Base-by-base conservation (phyloP, 2,329 filamentous ascomycete genomes). In the Exophiala aquamarina region DNA sequence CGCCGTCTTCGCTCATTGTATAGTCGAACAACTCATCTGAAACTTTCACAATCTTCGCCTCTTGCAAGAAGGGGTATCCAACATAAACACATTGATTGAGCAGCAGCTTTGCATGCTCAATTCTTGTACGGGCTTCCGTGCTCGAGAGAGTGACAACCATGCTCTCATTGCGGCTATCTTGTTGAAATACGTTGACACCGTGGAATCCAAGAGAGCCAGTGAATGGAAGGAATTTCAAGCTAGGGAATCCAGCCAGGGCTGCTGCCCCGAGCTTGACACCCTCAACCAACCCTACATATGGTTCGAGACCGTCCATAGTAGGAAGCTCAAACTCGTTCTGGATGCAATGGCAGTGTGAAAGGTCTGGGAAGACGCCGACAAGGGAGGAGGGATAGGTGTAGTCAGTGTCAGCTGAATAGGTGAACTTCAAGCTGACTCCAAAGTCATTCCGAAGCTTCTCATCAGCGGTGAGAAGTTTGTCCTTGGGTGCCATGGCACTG, bases 301-400 rank as follows among this genome's bases (percentile, higher is more conserved):
- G 87, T 50, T 94, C 86, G 39, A 97, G 71, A 2, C 92, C 93
- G 44, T 97, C 92, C 67, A 95, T 88, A 3, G 86, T 87, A 6
- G 94, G 94, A 28, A 98, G 76, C 55, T 98, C 93, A 63, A 94
- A 98, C 20, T 95, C 90, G 64, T 98, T 98, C 68, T 95, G 89
- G 26, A 97, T 82, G 61, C 94, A 98, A 60, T 82, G 89, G 65
- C 93, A 98, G 62, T 87, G 81, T 5, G 81, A 76, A 38, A 98
- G 78, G 60, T 96, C 89, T 0, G 92, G 92, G 66, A 98, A 98
- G 28, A 95, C 79, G 7, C 91, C 92, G 13, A 86, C 81, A 53
- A 97, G 75, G 3, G 92, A 93, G 3, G 91, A 95, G 2, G 87
- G 87, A 63, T 96, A 98, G 4, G 80, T 78, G 59, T 86, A 96